Conservation (phyloP, 495 filamentous ascomycete genomes). For the Hypomontagnella monticulosa region DNA sequence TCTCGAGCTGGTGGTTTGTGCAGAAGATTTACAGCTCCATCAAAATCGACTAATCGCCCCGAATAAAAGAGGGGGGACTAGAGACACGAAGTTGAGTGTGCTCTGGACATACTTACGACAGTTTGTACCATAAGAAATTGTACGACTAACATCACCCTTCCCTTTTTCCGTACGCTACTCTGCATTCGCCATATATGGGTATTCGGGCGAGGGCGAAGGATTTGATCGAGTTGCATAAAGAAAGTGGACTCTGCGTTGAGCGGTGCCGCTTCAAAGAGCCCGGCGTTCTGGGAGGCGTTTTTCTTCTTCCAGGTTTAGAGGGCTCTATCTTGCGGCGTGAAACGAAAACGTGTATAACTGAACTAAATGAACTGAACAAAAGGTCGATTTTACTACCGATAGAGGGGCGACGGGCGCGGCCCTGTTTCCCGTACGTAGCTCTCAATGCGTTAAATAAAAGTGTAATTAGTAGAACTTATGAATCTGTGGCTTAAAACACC, state of each 20-base stretch:
- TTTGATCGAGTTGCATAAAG: constrained; percentile 26
- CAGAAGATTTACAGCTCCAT: constrained; percentile 93
- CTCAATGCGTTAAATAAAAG: too few relatives aligned
- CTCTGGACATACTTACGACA: not conserved
- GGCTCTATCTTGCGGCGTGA: not conserved
- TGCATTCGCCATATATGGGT: not conserved
- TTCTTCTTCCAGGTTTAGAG: constrained; percentile 2
- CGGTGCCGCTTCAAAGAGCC: constrained; percentile 10
- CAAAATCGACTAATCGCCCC: constrained; percentile 81
- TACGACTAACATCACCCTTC: constrained; percentile 28
- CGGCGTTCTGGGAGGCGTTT: constrained; percentile 24
- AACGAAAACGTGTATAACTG: too few relatives aligned
- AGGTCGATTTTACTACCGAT: too few relatives aligned
- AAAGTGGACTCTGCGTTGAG: constrained; percentile 10
- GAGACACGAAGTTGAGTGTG: not conserved
- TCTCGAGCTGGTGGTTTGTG: constrained; percentile 92
- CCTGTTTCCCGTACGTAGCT: too few relatives aligned
- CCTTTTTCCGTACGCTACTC: constrained; percentile 3
- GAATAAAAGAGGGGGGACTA: not conserved
- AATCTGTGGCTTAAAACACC: too few relatives aligned
- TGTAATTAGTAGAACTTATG: too few relatives aligned
- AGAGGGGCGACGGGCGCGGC: too few relatives aligned
- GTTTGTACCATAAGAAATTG: constrained; percentile 39
- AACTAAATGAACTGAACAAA: too few relatives aligned
- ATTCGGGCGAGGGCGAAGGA: not conserved